phyloP scores from a whole-genome alignment of 306 rosid species.

The Cyclanthera cordifolia region DNA sequence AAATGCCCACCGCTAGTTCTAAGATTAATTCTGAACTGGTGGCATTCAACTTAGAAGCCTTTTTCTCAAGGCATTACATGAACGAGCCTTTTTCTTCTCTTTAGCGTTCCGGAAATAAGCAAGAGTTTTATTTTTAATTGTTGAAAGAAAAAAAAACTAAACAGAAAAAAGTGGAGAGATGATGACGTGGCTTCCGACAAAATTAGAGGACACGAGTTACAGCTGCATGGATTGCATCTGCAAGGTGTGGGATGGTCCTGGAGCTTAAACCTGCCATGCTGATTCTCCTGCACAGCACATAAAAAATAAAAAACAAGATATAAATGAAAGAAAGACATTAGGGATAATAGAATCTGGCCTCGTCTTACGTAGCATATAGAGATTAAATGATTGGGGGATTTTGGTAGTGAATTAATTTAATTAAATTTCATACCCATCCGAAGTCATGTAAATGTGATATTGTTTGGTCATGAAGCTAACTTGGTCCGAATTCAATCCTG shows the following conservation, averaged over 20 bases:
- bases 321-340: too few relatives aligned
- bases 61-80: not conserved
- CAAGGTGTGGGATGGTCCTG: conserved; percentile 76
- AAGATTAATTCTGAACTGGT: too few relatives aligned
- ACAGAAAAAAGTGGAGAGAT: not conserved
- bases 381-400: too few relatives aligned
- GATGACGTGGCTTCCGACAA: not conserved
- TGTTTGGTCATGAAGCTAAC: conserved; percentile 89
- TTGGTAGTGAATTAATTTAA: not conserved
- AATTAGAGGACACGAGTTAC: conserved; percentile 36
- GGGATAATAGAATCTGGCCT: too few relatives aligned
- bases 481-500: conserved; percentile 77
- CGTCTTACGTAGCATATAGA: too few relatives aligned
- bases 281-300: conserved; percentile 66
- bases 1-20: too few relatives aligned
- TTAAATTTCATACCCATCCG: conserved; percentile 70
- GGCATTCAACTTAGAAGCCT: too few relatives aligned
- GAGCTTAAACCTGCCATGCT: conserved; percentile 99
- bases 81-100: too few relatives aligned
- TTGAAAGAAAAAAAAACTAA: too few relatives aligned
- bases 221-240: conserved; percentile 85
- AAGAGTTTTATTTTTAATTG: not conserved
- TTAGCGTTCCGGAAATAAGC: not conserved
- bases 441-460: conserved; percentile 87
- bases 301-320: too few relatives aligned